phyloP scores from a whole-genome alignment of 148 eudicot species.

The Rhododendron henanense region DNA sequence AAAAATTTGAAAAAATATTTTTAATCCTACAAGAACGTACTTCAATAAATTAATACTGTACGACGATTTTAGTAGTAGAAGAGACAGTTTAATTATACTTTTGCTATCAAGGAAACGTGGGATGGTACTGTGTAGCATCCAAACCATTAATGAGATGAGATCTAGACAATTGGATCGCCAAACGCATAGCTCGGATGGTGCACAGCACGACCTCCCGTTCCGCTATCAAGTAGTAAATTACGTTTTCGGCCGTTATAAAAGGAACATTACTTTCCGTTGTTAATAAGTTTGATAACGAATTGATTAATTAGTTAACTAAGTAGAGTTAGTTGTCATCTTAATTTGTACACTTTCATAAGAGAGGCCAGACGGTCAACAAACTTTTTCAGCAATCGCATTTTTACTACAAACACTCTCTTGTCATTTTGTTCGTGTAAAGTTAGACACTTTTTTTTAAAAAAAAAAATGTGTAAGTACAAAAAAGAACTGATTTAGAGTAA shows the following conservation, averaged over 20 bases:
- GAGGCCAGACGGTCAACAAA: too few species aligned
- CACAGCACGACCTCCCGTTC: too few species aligned
- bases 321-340: not conserved
- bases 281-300: too few species aligned
- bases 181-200: too few species aligned
- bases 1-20: not conserved
- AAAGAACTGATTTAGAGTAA: not conserved
- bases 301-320: too few species aligned
- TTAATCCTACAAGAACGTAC: not conserved
- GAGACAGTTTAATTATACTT: too few species aligned
- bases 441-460: not conserved
- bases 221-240: too few species aligned
- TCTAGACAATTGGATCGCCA: too few species aligned
- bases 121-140: fast-evolving
- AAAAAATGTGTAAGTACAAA: not conserved
- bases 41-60: not conserved
- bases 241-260: too few species aligned
- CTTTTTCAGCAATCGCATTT: not conserved
- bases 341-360: not conserved
- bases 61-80: not conserved
- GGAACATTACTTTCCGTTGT: too few species aligned
- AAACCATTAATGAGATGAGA: too few species aligned
- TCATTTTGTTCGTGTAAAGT: not conserved
- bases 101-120: too few species aligned
- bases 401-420: not conserved